Conservation (phyloP, 495 filamentous ascomycete species). For the Aspergillus baeticus region DNA sequence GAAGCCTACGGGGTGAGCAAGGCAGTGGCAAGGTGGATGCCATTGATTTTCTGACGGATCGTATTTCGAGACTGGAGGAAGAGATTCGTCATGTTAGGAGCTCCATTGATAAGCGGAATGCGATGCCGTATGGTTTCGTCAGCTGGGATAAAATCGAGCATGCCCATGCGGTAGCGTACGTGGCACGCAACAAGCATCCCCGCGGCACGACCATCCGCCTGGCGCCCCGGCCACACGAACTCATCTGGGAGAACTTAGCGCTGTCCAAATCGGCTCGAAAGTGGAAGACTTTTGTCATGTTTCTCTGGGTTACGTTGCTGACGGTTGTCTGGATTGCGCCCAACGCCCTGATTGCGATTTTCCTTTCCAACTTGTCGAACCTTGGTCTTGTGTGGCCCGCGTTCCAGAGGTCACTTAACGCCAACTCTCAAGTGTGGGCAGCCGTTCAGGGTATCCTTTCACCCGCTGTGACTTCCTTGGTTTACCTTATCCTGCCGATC, state of each 20-base stretch:
- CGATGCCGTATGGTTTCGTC: slow-evolving; percentile 91
- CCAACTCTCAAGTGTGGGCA: slow-evolving; percentile 68
- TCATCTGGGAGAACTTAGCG: slow-evolving; percentile 94
- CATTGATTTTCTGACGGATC: slow-evolving; percentile 86
- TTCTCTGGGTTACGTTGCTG: slow-evolving; percentile 76
- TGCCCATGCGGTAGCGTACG: slow-evolving; percentile 84
- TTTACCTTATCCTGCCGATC: slow-evolving; percentile 86
- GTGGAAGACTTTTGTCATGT: slow-evolving; percentile 73
- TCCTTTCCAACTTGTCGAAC: slow-evolving; percentile 80
- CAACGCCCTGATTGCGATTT: slow-evolving; percentile 93
- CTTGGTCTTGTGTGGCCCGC: slow-evolving; percentile 75
- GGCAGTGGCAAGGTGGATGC: slow-evolving; percentile 70
- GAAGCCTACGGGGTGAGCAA: slow-evolving; percentile 55
- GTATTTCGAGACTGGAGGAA: slow-evolving; percentile 78
- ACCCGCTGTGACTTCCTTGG: slow-evolving; percentile 84
- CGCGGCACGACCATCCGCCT: slow-evolving; percentile 75
- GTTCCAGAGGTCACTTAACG: slow-evolving; percentile 64
- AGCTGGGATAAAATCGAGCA: slow-evolving; percentile 86
- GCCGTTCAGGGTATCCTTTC: slow-evolving; percentile 91
- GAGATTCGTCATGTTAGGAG: slow-evolving; percentile 80
- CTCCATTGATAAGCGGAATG: slow-evolving; percentile 79
- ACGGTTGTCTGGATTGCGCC: slow-evolving; percentile 91
- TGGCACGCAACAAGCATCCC: slow-evolving; percentile 73
- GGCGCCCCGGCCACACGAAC: slow-evolving; percentile 83
- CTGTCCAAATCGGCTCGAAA: slow-evolving; percentile 62